Percentiles rank a stretch among this genome's conserved stretches.
Evolutionary conservation across 108 stramenopile genomes (phyloP).

Genomic region (Cyclotella cryptica): DNA sequence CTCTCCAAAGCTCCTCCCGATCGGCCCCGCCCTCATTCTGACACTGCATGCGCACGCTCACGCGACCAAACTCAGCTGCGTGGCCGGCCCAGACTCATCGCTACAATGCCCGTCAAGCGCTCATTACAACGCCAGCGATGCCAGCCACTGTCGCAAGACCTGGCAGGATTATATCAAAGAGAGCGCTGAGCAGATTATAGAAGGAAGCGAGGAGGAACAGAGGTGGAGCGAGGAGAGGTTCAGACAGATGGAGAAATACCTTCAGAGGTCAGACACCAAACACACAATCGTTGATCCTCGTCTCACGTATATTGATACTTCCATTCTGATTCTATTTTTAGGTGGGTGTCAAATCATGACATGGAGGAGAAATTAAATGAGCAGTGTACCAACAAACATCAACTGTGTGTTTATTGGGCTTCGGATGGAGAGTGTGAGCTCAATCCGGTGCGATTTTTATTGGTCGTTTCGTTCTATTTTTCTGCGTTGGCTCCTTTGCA

Average conservation of each 20-base stretch:
- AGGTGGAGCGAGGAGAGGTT: neutral
- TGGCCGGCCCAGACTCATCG: neutral
- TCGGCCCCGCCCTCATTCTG: neutral
- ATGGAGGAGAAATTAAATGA: neutral
- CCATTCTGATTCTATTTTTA: too few relatives aligned
- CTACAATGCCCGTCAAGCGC: neutral
- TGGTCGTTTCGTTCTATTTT: neutral
- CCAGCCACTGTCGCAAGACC: too few relatives aligned
- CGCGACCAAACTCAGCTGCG: neutral
- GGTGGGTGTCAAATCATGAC: too few relatives aligned
- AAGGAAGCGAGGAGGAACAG: neutral
- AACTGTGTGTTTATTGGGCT: conserved; percentile 21
- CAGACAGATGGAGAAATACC: conserved; percentile 1
- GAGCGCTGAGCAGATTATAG: conserved; percentile 8
- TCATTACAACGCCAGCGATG: too few relatives aligned
- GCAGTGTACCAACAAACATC: conserved; percentile 10
- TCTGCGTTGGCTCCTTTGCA: too few relatives aligned
- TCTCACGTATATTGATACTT: too few relatives aligned
- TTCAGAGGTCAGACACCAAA: neutral
- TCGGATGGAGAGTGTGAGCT: conserved; percentile 6
- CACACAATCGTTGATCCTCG: neutral
- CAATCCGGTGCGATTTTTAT: conserved; percentile 17
- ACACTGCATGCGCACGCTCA: neutral
- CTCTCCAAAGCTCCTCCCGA: neutral
- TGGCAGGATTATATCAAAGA: neutral